A percentile compares a stretch with the other conserved stretches of the same genome.
phyloP scores from a whole-genome alignment of 176 grass and related monocot species.

The Oryza glumipatula region DNA sequence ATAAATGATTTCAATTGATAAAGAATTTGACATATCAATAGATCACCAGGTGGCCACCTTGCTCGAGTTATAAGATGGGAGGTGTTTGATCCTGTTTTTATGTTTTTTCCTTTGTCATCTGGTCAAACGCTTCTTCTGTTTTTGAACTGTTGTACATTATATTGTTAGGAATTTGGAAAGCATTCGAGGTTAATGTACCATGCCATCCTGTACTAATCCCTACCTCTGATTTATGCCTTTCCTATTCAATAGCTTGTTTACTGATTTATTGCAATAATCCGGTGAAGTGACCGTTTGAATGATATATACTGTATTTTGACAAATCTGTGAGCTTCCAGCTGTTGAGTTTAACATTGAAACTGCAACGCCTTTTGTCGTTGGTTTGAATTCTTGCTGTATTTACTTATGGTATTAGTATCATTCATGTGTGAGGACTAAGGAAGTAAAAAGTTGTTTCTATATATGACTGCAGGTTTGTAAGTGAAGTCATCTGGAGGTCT shows the following conservation, averaged over 20 bases:
- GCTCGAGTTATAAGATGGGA: background rate
- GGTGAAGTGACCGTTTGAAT: background rate
- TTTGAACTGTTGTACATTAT: background rate
- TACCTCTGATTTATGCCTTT: background rate
- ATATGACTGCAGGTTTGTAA: slow-evolving; percentile 7
- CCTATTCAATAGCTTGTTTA: background rate
- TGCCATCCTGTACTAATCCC: background rate
- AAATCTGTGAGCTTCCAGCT: background rate
- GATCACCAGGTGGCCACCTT: background rate
- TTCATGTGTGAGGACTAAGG: slow-evolving; percentile 5
- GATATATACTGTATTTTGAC: background rate
- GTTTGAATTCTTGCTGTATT: background rate
- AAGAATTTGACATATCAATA: background rate
- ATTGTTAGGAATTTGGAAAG: background rate
- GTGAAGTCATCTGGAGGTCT: slow-evolving; percentile 11
- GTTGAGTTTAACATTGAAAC: background rate
- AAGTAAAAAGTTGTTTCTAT: background rate
- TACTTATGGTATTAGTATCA: background rate
- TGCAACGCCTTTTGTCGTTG: background rate
- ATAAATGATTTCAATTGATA: background rate
- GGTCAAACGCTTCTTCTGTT: background rate
- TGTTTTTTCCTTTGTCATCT: background rate
- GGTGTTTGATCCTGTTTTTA: background rate
- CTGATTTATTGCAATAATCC: background rate
- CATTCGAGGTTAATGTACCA: background rate